A percentile compares a stretch with the other conserved stretches of the same genome.
Evolutionary conservation across 306 rosid genomes (phyloP).

Genomic region (Astragalus membranaceus): DNA sequence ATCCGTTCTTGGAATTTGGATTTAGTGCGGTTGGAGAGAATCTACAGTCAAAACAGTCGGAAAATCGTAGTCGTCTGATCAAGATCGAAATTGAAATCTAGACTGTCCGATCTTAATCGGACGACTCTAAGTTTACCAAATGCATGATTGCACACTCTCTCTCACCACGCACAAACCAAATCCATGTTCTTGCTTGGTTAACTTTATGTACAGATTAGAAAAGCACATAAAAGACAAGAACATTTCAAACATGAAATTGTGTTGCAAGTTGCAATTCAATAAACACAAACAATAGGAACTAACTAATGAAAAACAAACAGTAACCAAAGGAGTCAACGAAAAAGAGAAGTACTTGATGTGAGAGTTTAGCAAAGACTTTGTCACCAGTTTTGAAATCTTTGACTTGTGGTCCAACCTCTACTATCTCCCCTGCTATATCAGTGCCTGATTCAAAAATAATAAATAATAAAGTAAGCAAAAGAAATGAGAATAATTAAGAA

Average conservation of each 20-base stretch:
- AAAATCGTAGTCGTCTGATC: too few relatives aligned
- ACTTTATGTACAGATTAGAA: too few relatives aligned
- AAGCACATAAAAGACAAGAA: too few relatives aligned
- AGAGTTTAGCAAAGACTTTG: conserved; percentile 47
- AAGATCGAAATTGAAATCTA: too few relatives aligned
- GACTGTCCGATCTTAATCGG: too few relatives aligned
- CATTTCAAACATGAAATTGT: background rate
- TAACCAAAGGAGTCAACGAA: background rate
- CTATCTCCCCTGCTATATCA: conserved; percentile 63
- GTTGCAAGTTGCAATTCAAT: background rate
- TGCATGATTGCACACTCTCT: too few relatives aligned
- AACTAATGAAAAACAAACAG: background rate
- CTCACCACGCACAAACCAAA: background rate
- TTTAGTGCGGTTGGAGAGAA: too few relatives aligned
- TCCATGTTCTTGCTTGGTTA: background rate
- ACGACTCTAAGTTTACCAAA: too few relatives aligned
- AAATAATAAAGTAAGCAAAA: background rate
- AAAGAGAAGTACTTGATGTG: conserved; percentile 27
- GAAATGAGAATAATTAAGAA: background rate
- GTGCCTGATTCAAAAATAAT: conserved; percentile 25
- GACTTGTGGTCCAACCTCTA: conserved; percentile 46
- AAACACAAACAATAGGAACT: background rate
- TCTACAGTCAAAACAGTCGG: too few relatives aligned
- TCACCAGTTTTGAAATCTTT: conserved; percentile 56
- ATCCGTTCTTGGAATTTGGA: background rate